Evolutionary conservation across 305 asterid genomes (phyloP).

Genomic region (Stenogyne calaminthoides): DNA sequence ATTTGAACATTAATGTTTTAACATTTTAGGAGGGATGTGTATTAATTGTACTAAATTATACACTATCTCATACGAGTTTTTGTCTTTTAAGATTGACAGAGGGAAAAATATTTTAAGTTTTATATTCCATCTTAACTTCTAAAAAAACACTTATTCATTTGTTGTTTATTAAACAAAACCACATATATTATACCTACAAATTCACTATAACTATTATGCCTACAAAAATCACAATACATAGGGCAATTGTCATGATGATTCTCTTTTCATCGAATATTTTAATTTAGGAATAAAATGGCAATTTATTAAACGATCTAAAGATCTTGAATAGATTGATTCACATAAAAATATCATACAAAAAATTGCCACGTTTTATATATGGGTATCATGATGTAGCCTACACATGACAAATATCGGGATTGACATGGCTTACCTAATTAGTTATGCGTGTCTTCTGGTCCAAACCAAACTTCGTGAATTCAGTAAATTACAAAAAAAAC

Average conservation of each 20-base stretch:
- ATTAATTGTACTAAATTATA: too few species aligned
- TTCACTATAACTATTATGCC: not conserved
- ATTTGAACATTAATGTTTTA: too few species aligned
- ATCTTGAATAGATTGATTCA: constrained; percentile 1
- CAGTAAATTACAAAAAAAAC: not conserved
- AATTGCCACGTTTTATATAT: not conserved
- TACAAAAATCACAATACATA: not conserved
- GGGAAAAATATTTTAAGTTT: too few species aligned
- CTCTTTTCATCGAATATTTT: not conserved
- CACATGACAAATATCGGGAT: not conserved
- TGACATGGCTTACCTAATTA: constrained; percentile 4
- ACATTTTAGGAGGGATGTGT: too few species aligned
- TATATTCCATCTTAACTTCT: too few species aligned
- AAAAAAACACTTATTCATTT: too few species aligned
- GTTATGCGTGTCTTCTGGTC: constrained; percentile 13
- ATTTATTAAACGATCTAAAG: not conserved
- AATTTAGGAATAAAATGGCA: not conserved
- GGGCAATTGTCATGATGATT: not conserved
- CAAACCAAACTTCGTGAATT: not conserved
- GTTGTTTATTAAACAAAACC: too few species aligned
- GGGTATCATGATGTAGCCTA: not conserved
- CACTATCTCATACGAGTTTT: too few species aligned
- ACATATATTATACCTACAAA: too few species aligned
- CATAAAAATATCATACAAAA: not conserved
- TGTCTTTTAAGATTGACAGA: too few species aligned